phyloP scores from a whole-genome alignment of 371 early-diverging fungal species.

The Coemansia sp. region DNA sequence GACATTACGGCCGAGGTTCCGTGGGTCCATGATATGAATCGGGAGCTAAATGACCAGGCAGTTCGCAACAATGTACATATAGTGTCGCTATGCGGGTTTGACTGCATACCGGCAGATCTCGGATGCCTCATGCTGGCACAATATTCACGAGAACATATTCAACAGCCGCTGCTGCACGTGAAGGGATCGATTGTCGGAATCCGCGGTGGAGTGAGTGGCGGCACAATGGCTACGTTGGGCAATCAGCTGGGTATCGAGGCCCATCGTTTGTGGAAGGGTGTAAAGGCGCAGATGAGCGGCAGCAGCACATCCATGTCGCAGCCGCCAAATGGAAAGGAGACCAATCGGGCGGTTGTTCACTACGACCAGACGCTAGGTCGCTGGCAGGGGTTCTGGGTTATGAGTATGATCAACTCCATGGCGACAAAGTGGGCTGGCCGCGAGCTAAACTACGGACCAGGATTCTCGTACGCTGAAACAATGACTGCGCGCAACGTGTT shows the following conservation, averaged over 20 bases:
- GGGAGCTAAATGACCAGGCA: constrained; percentile 70
- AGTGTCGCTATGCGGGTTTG: constrained; percentile 89
- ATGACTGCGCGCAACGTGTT: constrained; percentile 54
- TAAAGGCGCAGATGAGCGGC: background rate
- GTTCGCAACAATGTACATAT: constrained; percentile 64
- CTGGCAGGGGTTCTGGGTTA: constrained; percentile 67
- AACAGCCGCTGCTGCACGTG: constrained; percentile 56
- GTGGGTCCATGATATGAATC: constrained; percentile 70
- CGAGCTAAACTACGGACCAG: constrained; percentile 59
- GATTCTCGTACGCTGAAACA: constrained; percentile 63
- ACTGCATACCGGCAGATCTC: constrained; percentile 83
- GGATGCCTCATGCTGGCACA: constrained; percentile 63
- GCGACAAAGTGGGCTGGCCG: constrained; percentile 60
- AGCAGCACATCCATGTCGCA: background rate
- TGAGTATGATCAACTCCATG: constrained; percentile 59
- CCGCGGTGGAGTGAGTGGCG: constrained; percentile 62
- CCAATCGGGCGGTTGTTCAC: constrained; percentile 36
- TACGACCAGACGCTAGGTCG: constrained; percentile 54
- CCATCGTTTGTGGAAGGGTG: background rate
- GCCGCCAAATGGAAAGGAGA: background rate
- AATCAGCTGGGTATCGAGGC: constrained; percentile 25
- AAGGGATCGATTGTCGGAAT: constrained; percentile 60
- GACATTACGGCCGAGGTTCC: constrained; percentile 87
- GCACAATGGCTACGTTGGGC: constrained; percentile 58
- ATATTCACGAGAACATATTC: constrained; percentile 57